Percentiles rank a stretch among this genome's conserved stretches.
These are phyloP conservation scores for Sapria himalayana DNA, from an alignment of 345 rosid species.

Conservation along the genomic window DNA sequence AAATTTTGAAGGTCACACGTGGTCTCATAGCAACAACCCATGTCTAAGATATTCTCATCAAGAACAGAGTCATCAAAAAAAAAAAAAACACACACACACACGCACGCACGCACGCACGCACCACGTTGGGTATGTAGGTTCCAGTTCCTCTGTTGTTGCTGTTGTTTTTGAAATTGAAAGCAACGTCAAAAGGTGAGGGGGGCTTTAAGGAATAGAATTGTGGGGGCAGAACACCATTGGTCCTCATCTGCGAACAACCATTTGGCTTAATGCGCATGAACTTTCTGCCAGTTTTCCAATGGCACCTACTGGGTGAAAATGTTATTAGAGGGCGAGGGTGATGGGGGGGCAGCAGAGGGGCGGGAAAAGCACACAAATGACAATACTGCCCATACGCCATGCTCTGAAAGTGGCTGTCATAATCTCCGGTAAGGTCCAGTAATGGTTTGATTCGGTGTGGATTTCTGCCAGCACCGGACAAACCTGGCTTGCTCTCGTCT, in stretches of 20 bases:
- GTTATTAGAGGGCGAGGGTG: too few relatives aligned
- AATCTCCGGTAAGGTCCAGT: conserved; percentile 14
- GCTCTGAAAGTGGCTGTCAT: conserved; percentile 9
- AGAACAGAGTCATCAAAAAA: too few relatives aligned
- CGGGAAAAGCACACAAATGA: conserved; percentile 1
- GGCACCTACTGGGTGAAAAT: conserved; percentile 2
- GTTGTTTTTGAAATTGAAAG: conserved; percentile 7
- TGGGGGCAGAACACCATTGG: conserved; percentile 3
- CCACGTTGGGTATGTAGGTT: conserved; percentile 16
- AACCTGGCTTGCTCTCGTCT: too few relatives aligned
- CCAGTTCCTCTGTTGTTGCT: conserved; percentile 11
- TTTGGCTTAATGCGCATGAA: conserved; percentile 6
- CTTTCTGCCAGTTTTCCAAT: conserved; percentile 6
- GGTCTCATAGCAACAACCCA: too few relatives aligned
- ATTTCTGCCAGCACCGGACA: too few relatives aligned
- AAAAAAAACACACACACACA: neutral
- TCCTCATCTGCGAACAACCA: conserved; percentile 5
- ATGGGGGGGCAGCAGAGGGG: conserved; percentile 6
- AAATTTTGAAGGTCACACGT: too few relatives aligned
- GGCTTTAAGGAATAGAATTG: conserved; percentile 1
- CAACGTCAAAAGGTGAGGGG: neutral
- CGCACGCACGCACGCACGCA: conserved; percentile 4
- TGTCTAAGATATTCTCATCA: too few relatives aligned
- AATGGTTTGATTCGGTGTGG: conserved; percentile 9
- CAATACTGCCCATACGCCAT: conserved; percentile 5